phyloP scores from a whole-genome alignment of 2,329 filamentous ascomycete genomes.

The Colletotrichum navitas region DNA sequence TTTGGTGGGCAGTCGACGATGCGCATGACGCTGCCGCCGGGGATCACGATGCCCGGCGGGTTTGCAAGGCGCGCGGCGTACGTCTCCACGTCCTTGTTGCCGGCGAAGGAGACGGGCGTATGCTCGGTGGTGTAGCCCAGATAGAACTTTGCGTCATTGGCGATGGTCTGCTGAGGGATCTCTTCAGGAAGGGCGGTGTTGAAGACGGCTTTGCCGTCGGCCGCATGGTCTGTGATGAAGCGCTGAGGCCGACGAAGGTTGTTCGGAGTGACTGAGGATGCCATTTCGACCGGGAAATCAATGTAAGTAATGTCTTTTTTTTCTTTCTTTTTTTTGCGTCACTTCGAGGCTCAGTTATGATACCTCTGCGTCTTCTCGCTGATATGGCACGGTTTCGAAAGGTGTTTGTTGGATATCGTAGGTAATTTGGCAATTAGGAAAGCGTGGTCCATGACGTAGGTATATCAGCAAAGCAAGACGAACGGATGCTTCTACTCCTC shows the following conservation, averaged over 20 bases:
- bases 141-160: slow-evolving; percentile 44
- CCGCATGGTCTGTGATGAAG: slow-evolving; percentile 52
- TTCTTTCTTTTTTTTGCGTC: too few species aligned
- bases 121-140: slow-evolving; percentile 47
- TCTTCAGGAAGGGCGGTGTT: slow-evolving; percentile 46
- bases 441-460: background rate
- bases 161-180: slow-evolving; percentile 41
- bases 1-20: slow-evolving; percentile 62
- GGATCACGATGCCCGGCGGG: slow-evolving; percentile 48
- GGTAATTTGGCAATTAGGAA: background rate
- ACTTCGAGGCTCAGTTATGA: too few species aligned
- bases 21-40: slow-evolving; percentile 58
- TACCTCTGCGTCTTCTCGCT: too few species aligned
- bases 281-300: slow-evolving; percentile 1
- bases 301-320: background rate
- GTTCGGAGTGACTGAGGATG: slow-evolving; percentile 13
- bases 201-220: slow-evolving; percentile 52
- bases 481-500: slow-evolving; percentile 23
- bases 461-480: background rate
- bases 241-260: slow-evolving; percentile 44
- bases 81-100: slow-evolving; percentile 43
- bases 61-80: slow-evolving; percentile 44
- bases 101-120: slow-evolving; percentile 44
- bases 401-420: background rate
- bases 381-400: background rate